Evolutionary conservation across 148 eudicot genomes (phyloP).

Genomic region (Spergularia bocconei): DNA sequence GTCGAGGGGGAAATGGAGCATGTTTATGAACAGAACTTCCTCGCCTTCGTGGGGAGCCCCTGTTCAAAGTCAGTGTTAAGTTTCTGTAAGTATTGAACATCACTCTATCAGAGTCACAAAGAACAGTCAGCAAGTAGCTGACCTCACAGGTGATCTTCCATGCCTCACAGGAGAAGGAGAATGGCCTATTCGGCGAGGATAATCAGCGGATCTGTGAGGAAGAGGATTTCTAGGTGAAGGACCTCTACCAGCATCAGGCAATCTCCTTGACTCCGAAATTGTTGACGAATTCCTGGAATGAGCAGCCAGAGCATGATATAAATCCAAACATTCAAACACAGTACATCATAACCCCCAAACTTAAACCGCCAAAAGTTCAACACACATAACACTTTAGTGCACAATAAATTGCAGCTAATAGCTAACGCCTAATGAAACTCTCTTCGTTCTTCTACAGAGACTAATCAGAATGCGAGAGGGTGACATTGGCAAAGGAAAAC

Average conservation of each 20-base stretch:
- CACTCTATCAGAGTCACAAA: background rate
- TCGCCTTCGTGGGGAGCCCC: slow-evolving; percentile 87
- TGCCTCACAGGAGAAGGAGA: slow-evolving; percentile 76
- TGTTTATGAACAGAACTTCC: slow-evolving; percentile 85
- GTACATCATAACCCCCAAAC: background rate
- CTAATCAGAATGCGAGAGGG: background rate
- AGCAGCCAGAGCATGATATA: slow-evolving; percentile 17
- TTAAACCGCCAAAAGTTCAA: background rate
- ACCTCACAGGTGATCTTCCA: slow-evolving; percentile 77
- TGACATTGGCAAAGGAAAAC: background rate
- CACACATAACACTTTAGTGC: background rate
- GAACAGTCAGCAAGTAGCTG: slow-evolving; percentile 9
- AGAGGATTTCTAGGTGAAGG: slow-evolving; percentile 70
- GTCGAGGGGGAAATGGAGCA: slow-evolving; percentile 73
- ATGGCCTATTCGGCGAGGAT: slow-evolving; percentile 85
- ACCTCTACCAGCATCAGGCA: slow-evolving; percentile 71
- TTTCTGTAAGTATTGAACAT: background rate
- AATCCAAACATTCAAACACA: slow-evolving; percentile 1
- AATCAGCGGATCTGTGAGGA: slow-evolving; percentile 60
- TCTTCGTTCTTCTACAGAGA: background rate
- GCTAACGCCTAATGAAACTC: background rate
- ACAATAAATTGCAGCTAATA: background rate
- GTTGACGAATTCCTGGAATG: slow-evolving; percentile 70
- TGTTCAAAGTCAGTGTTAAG: slow-evolving; percentile 26
- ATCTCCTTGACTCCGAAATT: slow-evolving; percentile 69